Evolutionary conservation across 1,284 basidiomycete species (phyloP).

Genomic region (Trametes versicolor): DNA sequence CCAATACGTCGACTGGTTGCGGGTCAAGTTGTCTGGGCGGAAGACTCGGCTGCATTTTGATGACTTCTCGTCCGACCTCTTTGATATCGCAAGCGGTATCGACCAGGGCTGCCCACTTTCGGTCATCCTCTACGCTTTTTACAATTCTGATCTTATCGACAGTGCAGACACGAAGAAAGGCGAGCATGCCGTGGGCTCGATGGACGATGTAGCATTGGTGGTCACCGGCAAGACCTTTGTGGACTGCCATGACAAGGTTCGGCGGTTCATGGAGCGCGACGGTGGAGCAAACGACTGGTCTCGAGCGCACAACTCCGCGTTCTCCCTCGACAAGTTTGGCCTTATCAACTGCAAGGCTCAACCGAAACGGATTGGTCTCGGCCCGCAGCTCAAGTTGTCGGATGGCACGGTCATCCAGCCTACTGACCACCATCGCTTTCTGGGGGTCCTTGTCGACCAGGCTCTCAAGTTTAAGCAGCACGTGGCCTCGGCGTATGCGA

Average conservation of each 20-base stretch:
- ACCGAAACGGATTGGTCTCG: conserved; percentile 12
- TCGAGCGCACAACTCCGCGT: conserved; percentile 35
- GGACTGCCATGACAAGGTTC: conserved; percentile 32
- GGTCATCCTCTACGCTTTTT: conserved; percentile 45
- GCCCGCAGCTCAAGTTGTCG: conserved; percentile 21
- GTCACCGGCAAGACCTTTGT: conserved; percentile 27
- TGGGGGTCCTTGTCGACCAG: conserved; percentile 50
- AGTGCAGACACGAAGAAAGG: conserved; percentile 18
- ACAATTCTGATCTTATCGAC: conserved; percentile 44
- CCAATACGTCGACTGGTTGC: conserved; percentile 39
- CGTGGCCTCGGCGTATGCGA: conserved; percentile 34
- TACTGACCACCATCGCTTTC: conserved; percentile 39
- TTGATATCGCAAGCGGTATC: conserved; percentile 43
- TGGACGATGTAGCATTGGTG: conserved; percentile 43
- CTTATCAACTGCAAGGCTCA: conserved; percentile 27
- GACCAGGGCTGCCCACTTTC: no score
- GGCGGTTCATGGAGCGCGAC: conserved; percentile 33
- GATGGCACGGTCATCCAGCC: conserved; percentile 19
- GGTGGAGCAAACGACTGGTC: conserved; percentile 41
- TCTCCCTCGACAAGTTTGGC: conserved; percentile 40
- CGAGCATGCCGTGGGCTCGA: conserved; percentile 39
- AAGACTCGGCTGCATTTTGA: conserved; percentile 43
- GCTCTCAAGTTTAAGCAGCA: conserved; percentile 48
- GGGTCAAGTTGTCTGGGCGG: conserved; percentile 35
- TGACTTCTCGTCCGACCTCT: conserved; percentile 38